phyloP scores from a whole-genome alignment of 345 rosid species.

The Eucalyptus erythrocorys region DNA sequence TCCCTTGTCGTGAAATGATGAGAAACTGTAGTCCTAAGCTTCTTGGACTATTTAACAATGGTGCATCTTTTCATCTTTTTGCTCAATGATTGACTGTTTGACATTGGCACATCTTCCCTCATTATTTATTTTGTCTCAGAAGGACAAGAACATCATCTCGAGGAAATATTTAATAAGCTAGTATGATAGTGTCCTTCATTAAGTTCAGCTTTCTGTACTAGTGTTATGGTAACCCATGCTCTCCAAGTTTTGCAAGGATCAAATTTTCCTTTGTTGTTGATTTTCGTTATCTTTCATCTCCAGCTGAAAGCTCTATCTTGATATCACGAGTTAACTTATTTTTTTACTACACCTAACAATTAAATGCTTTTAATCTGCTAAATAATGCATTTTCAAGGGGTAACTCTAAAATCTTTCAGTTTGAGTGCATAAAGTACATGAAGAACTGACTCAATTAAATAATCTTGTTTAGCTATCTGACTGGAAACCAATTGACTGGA shows the following conservation, averaged over 20 bases:
- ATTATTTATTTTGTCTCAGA: not conserved
- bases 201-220: not conserved
- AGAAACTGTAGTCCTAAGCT: not conserved
- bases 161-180: not conserved
- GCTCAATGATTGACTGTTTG: not conserved
- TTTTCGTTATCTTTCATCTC: no score
- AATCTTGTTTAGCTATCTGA: conserved; percentile 4
- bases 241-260: not conserved
- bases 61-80: not conserved
- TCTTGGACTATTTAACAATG: not conserved
- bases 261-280: no score
- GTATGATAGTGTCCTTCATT: not conserved
- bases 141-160: not conserved
- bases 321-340: no score
- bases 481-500: conserved; percentile 21
- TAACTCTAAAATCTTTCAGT: not conserved
- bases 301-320: no score
- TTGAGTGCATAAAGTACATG: not conserved
- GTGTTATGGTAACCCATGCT: not conserved
- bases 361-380: not conserved
- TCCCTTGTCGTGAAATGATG: not conserved
- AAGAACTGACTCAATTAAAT: not conserved
- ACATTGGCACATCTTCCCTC: not conserved
- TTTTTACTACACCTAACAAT: not conserved
- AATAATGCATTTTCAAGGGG: not conserved